Evolutionary conservation across 192 early-diverging fungal genomes (phyloP).

Genomic region (Linnemannia elongata): DNA sequence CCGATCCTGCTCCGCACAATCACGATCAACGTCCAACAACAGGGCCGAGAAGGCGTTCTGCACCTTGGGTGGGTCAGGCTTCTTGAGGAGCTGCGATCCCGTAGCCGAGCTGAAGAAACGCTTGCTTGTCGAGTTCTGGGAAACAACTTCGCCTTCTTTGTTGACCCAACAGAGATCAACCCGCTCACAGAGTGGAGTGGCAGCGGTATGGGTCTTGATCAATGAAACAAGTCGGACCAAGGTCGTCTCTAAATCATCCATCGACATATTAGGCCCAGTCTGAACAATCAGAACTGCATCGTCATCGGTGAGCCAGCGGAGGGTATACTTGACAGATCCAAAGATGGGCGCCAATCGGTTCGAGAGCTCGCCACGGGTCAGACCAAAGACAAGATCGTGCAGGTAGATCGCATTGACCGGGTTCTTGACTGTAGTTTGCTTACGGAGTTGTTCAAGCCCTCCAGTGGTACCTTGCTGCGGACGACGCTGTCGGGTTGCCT

Average conservation of each 20-base stretch:
- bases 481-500: slow-evolving; percentile 50
- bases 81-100: not conserved
- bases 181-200: slow-evolving; percentile 28
- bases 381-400: slow-evolving; percentile 60
- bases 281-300: slow-evolving; percentile 60
- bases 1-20: not conserved
- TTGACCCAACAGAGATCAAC: slow-evolving; percentile 68
- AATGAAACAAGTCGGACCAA: slow-evolving; percentile 50
- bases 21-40: slow-evolving; percentile 16
- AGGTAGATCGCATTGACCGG: slow-evolving; percentile 70
- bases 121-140: slow-evolving; percentile 25
- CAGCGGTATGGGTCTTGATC: slow-evolving; percentile 39
- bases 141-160: slow-evolving; percentile 57
- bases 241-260: slow-evolving; percentile 61
- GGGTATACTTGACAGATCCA: slow-evolving; percentile 34
- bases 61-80: slow-evolving; percentile 8
- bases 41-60: slow-evolving; percentile 22
- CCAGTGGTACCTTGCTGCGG: slow-evolving; percentile 1
- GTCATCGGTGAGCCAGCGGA: slow-evolving; percentile 62
- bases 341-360: slow-evolving; percentile 59
- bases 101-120: slow-evolving; percentile 14
- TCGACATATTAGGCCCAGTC: slow-evolving; percentile 32
- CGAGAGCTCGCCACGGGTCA: slow-evolving; percentile 60
- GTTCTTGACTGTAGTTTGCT: slow-evolving; percentile 35
- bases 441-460: slow-evolving; percentile 38